phyloP scores from a whole-genome alignment of 805 yeast species.

The Yarrowia alimentaria region DNA sequence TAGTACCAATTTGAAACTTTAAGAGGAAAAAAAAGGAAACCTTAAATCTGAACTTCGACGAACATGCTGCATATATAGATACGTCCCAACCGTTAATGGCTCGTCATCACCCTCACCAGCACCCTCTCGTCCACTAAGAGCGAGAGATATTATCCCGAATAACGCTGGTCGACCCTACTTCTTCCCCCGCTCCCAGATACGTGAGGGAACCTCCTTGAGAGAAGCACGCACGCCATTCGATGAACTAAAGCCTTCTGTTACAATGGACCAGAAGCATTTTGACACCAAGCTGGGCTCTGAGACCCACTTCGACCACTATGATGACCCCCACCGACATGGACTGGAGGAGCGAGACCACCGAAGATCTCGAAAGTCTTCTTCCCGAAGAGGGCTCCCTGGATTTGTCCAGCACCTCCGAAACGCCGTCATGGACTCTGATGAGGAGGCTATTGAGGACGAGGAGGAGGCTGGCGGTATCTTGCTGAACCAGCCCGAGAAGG shows the following conservation, averaged over 20 bases:
- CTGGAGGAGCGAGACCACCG: conserved; percentile 25
- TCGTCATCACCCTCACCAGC: conserved; percentile 17
- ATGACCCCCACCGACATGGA: conserved; percentile 24
- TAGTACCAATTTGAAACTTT: conserved; percentile 10
- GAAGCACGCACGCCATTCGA: no score
- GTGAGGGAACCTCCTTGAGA: conserved; percentile 28
- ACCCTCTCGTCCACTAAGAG: conserved; percentile 29
- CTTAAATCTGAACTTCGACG: background rate
- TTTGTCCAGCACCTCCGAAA: conserved; percentile 26
- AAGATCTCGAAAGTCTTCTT: conserved; percentile 22
- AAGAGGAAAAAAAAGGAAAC: conserved; percentile 16
- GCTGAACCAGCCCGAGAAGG: conserved; percentile 29
- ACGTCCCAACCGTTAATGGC: no score
- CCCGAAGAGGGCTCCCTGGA: conserved; percentile 25
- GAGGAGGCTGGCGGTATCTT: conserved; percentile 32
- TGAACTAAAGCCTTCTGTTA: no score
- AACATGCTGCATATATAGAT: conserved; percentile 18
- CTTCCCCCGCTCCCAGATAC: conserved; percentile 22
- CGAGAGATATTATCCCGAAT: conserved; percentile 18
- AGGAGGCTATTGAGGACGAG: conserved; percentile 30
- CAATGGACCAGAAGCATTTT: conserved; percentile 21
- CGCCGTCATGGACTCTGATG: conserved; percentile 29
- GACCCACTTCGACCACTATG: conserved; percentile 23
- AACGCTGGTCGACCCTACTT: conserved; percentile 25
- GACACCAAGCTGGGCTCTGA: conserved; percentile 24